Percentiles rank a stretch among this genome's conserved stretches.
These are phyloP conservation scores for Citrus sinensis DNA, from an alignment of 345 rosid species.

Conservation along the genomic window DVS_A1.0 CM039165.1:31599001-31599500, in stretches of 20 bases:
- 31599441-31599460: not conserved
- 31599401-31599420: too few species aligned
- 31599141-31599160: constrained; percentile 46
- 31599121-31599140: constrained; percentile 38
- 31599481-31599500: constrained; percentile 52
- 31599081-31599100: not conserved
- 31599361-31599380: not conserved
- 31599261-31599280: constrained; percentile 49
- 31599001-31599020: too few species aligned
- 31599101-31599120: constrained; percentile 63
- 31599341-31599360: not conserved
- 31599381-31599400: too few species aligned
- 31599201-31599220: constrained; percentile 83
- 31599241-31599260: constrained; percentile 41
- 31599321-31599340: constrained; percentile 44
- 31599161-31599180: constrained; percentile 72
- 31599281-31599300: constrained; percentile 56
- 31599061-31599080: too few species aligned
- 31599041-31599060: too few species aligned
- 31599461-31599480: constrained; percentile 37
- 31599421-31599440: too few species aligned
- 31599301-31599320: constrained; percentile 80
- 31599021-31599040: too few species aligned
- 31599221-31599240: constrained; percentile 57
- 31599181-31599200: constrained; percentile 61